Evolutionary conservation across 1,139 yeast genomes (phyloP).

Genomic region (Yamadazyma atlantica): DNA sequence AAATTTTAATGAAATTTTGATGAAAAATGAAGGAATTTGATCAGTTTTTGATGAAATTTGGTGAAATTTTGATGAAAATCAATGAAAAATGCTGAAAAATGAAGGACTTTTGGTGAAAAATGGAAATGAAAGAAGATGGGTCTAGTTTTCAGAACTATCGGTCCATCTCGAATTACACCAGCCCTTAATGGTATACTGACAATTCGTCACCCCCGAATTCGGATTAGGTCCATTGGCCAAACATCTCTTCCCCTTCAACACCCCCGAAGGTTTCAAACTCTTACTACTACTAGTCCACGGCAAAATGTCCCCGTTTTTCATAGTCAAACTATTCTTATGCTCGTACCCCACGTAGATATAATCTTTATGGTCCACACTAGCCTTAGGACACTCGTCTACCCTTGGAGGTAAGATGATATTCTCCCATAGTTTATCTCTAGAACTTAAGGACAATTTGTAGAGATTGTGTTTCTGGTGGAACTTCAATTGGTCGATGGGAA

Average conservation of each 20-base stretch:
- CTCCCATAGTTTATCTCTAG: conserved; percentile 51
- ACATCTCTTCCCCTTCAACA: conserved; percentile 22
- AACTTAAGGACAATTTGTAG: conserved; percentile 33
- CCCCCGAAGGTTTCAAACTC: conserved; percentile 39
- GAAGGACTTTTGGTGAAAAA: background rate
- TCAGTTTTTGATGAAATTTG: too few relatives aligned
- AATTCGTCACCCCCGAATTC: conserved; percentile 35
- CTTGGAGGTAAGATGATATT: conserved; percentile 51
- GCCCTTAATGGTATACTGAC: conserved; percentile 54
- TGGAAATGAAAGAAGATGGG: background rate
- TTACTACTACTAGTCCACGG: conserved; percentile 37
- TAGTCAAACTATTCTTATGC: conserved; percentile 13
- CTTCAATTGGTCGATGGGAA: conserved; percentile 8
- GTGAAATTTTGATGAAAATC: too few relatives aligned
- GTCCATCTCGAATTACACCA: conserved; percentile 55
- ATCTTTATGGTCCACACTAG: conserved; percentile 21
- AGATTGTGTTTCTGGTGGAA: conserved; percentile 31
- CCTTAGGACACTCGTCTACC: conserved; percentile 31
- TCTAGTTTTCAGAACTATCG: background rate
- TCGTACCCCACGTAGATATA: conserved; percentile 22
- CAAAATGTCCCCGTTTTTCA: conserved; percentile 27
- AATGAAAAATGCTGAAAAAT: too few relatives aligned
- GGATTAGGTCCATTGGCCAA: conserved; percentile 37
- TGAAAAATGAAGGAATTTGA: background rate
- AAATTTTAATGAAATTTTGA: background rate